These are phyloP conservation scores for Metarhizium sp. DNA, from an alignment of 2,329 filamentous ascomycete species.

Conservation along the genomic window DNA sequence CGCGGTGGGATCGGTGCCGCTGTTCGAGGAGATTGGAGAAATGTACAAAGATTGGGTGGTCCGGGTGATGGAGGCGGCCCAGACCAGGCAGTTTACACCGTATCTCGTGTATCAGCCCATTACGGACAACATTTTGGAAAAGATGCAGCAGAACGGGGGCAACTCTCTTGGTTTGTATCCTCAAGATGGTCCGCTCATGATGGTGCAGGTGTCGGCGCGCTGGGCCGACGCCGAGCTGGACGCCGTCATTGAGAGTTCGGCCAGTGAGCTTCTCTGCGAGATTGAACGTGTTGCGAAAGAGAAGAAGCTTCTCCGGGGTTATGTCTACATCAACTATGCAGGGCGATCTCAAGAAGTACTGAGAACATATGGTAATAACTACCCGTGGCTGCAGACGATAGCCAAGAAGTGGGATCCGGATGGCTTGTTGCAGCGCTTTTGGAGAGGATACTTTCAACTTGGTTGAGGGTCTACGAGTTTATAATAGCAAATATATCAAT, in stretches of 20 bases:
- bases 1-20: conserved; percentile 10
- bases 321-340: conserved; percentile 27
- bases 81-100: neutral
- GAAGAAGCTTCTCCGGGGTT: conserved; percentile 19
- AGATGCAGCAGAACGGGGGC: conserved; percentile 26
- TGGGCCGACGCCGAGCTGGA: conserved; percentile 21
- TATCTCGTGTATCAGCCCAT: conserved; percentile 28
- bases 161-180: conserved; percentile 30
- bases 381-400: conserved; percentile 14
- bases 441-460: conserved; percentile 15
- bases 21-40: conserved; percentile 14
- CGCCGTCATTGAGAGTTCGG: conserved; percentile 3
- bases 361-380: conserved; percentile 26
- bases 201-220: conserved; percentile 18
- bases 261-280: neutral
- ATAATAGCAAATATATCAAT: neutral
- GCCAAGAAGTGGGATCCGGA: conserved; percentile 19
- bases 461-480: neutral
- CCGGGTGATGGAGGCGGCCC: neutral
- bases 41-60: neutral
- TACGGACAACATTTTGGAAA: conserved; percentile 20
- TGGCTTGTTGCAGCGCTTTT: conserved; percentile 14
- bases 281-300: conserved; percentile 17
- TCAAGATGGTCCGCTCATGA: conserved; percentile 21
- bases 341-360: conserved; percentile 27